Conservation (phyloP, 2,329 filamentous ascomycete genomes). For the Samsoniella hepiali region DNA sequence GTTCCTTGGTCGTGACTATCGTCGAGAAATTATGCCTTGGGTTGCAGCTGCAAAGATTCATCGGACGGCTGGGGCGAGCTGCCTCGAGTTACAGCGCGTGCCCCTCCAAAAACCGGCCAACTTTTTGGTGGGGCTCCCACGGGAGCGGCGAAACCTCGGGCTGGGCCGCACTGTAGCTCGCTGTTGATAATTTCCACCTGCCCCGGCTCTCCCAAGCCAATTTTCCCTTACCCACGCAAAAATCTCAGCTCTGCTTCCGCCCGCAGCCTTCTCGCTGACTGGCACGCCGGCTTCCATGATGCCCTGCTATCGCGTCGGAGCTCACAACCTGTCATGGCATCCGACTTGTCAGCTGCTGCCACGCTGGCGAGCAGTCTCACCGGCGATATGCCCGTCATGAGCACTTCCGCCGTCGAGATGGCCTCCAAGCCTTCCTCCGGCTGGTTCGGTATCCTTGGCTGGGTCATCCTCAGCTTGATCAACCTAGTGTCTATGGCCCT, state of each 20-base stretch:
- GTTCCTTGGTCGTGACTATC: background rate
- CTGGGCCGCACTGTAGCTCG: background rate
- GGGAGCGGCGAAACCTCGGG: slow-evolving; percentile 19
- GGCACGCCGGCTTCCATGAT: slow-evolving; percentile 32
- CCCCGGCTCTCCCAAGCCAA: background rate
- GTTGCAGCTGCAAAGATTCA: background rate
- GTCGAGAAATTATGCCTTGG: background rate
- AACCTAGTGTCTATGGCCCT: slow-evolving; percentile 56
- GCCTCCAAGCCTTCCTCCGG: slow-evolving; percentile 42
- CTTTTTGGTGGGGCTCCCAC: slow-evolving; percentile 16
- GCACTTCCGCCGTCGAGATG: slow-evolving; percentile 32
- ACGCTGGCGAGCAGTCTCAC: slow-evolving; percentile 32
- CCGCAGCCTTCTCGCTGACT: slow-evolving; percentile 1
- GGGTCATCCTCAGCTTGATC: slow-evolving; percentile 52
- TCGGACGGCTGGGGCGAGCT: background rate
- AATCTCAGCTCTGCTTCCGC: slow-evolving; percentile 6
- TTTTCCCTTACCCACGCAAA: slow-evolving; percentile 20
- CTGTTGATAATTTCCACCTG: background rate
- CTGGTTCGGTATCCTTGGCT: slow-evolving; percentile 57
- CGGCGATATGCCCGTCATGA: slow-evolving; percentile 37
- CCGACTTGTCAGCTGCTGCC: slow-evolving; percentile 38
- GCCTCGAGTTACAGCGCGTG: slow-evolving; percentile 8
- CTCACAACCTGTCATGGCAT: slow-evolving; percentile 39
- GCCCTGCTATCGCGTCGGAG: slow-evolving; percentile 32
- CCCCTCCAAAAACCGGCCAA: slow-evolving; percentile 12